phyloP scores from a whole-genome alignment of 1,284 basidiomycete genomes.

The Tilletia setariae region DNA sequence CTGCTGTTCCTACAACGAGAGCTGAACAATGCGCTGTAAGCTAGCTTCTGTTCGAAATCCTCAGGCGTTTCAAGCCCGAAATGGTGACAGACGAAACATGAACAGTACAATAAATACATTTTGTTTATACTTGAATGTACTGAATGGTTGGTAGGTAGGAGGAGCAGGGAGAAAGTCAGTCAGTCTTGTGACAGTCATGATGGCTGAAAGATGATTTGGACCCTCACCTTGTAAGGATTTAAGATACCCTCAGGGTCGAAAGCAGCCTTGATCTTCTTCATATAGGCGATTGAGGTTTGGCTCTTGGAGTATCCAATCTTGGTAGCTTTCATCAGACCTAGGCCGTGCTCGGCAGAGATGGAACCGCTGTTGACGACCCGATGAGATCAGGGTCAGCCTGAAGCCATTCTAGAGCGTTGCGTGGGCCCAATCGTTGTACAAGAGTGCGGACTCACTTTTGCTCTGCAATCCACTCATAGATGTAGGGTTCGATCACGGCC shows the following conservation, averaged over 20 bases:
- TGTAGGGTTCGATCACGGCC: slow-evolving; percentile 83
- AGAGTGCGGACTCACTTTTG: slow-evolving; percentile 22
- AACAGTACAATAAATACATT: background rate
- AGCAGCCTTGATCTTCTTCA: slow-evolving; percentile 84
- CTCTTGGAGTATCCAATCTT: slow-evolving; percentile 86
- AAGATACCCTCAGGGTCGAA: slow-evolving; percentile 90
- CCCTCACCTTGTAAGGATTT: slow-evolving; percentile 74
- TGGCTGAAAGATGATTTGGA: background rate
- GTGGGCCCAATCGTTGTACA: background rate
- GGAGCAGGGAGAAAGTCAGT: too few species aligned
- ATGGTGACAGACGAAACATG: background rate
- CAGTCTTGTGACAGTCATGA: too few species aligned
- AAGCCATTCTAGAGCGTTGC: background rate
- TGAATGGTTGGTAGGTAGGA: background rate
- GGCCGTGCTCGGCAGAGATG: slow-evolving; percentile 93
- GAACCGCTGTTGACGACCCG: slow-evolving; percentile 63
- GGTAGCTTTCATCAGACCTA: slow-evolving; percentile 90
- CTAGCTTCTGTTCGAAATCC: too few species aligned
- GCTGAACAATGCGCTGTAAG: background rate
- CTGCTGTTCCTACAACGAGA: background rate
- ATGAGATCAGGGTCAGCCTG: background rate
- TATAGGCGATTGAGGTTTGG: slow-evolving; percentile 73
- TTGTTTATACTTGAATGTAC: slow-evolving; percentile 16
- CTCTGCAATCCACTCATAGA: slow-evolving; percentile 82
- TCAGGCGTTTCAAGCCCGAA: background rate